phyloP scores from a whole-genome alignment of 2,329 filamentous ascomycete species.

The Aspergillus brasiliensis region DNA sequence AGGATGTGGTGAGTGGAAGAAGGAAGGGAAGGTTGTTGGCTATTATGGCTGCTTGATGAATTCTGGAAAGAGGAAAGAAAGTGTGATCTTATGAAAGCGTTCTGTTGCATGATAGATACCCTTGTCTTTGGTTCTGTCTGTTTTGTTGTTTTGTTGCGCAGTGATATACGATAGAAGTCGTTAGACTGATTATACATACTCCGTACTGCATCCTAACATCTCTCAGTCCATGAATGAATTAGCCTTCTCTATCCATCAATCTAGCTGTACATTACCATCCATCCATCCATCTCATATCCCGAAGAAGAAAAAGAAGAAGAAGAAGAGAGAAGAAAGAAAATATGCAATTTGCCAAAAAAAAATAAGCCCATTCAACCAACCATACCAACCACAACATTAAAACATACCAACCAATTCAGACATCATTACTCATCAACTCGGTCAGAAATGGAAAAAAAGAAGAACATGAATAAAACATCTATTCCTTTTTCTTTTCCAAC shows the following conservation, averaged over 20 bases:
- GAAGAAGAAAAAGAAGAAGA: too few relatives aligned
- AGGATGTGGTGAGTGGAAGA: background rate
- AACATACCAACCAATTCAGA: background rate
- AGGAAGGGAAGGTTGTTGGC: conserved; percentile 26
- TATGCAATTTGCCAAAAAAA: background rate
- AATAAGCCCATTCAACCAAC: background rate
- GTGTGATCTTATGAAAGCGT: background rate
- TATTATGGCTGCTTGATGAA: conserved; percentile 33
- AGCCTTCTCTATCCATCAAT: background rate
- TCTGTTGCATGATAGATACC: conserved; percentile 15
- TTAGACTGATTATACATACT: background rate
- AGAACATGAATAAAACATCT: too few relatives aligned
- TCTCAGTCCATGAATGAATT: too few relatives aligned
- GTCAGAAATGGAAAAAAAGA: too few relatives aligned
- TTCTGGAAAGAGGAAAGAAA: background rate
- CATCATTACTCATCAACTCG: background rate
- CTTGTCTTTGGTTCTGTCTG: too few relatives aligned
- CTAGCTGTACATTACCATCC: background rate
- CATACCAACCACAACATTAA: background rate
- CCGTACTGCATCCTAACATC: background rate
- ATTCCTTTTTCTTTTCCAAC: too few relatives aligned
- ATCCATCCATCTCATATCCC: background rate
- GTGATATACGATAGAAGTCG: background rate
- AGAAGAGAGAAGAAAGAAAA: too few relatives aligned
- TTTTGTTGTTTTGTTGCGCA: conserved; percentile 16